Evolutionary conservation across 1,284 basidiomycete genomes (phyloP), one percentile per base, ranked within the genome.

Genomic region (Irpex sp.): DNA sequence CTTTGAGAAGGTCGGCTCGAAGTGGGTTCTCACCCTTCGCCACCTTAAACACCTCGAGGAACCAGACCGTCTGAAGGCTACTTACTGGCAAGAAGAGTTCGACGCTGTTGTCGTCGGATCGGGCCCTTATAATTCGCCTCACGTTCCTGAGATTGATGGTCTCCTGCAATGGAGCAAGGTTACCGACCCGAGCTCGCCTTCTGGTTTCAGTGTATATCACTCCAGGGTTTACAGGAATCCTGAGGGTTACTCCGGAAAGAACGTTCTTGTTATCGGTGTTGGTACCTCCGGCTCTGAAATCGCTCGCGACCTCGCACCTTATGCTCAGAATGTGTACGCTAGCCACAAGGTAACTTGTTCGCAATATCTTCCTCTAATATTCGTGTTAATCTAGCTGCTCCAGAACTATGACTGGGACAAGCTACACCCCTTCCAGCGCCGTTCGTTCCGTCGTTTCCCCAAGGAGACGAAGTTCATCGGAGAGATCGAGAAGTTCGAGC

Each of bases 11-110:
- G 10, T 71, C 4, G 67, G 68, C 11, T 67, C 72, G 11, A 72
- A 67, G 1, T 80, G 78, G 78, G 69, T 49, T 5, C 71, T 80
- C 15, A 79, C 75, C 4, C 70, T 79, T 5, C 74, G 75, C 54
- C 73, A 71, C 22, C 72, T 67, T 24, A 59, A 62, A 20, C 38
- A 49, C 27, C 56, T 67, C 18, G 66, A 67, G 27, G 66, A 71
- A 24, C 59, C 43, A 32, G 45, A 71, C 22, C 44, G 66, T n/a
- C 56, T 71, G 22, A 67, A 71, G 18, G 66, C 60, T 15, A 64
- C 56, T 9, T 71, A 65, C 65, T 67, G 66, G 66, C 62, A 45
- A n/a, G 70, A 71, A 60, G 65, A 67, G 18, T 71, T 71, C 66
- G 70, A 71, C 22, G 70, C 70, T 22, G 49, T 71, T 27, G 70